Evolutionary conservation across 2,329 filamentous ascomycete species (phyloP), one percentile per base, ranked within the genome.

Genomic region (Hymenoscyphus occultus): DNA sequence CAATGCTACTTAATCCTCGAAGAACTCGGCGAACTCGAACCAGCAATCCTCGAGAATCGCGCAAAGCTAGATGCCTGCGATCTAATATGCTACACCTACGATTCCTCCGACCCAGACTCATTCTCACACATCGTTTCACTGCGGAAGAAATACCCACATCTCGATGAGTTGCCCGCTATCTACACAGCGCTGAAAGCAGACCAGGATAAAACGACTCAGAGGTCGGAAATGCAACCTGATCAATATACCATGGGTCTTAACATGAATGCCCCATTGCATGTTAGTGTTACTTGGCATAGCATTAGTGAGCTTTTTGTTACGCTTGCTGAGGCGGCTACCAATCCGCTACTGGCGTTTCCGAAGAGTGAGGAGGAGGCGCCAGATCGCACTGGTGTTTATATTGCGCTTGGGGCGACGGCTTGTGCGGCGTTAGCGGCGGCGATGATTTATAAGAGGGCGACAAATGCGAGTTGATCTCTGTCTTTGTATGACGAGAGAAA

Each of bases 1-100:
- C 95, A 99, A 78, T 96, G 93, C 77, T 98, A 99, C 75, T 83
- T 99, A 40, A 98, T 99, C 65, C 83, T 98, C 31, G 92, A 97
- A 74, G 95, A 99, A 78, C 88, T 98, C 0, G 95, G 95, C 40
- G 93, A 98, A 77, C 82, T 97, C n/a, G 95, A 98, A 77, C 90
- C 92, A 0, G 95, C 95, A 13, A 93, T 98, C 63, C 82, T 99
- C 2, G 95, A 98, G 64, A 99, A 99, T 74, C 88, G 89, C 74
- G 86, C 88, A 56, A 97, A 96, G 77, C 83, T 99, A 14, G 92
- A 97, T 73, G 89, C 93, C 5, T 98, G 94, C 77, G 95, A 99
- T 77, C 84, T 99, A 31, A 85, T 99, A 57, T 96, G 94, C 78
- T 98, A 96, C 78, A 89, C 92, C 0, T 99, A 98, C 78, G 95